phyloP scores from a whole-genome alignment of 2,329 filamentous ascomycete species.

The Fusarium kyushuense region DNA sequence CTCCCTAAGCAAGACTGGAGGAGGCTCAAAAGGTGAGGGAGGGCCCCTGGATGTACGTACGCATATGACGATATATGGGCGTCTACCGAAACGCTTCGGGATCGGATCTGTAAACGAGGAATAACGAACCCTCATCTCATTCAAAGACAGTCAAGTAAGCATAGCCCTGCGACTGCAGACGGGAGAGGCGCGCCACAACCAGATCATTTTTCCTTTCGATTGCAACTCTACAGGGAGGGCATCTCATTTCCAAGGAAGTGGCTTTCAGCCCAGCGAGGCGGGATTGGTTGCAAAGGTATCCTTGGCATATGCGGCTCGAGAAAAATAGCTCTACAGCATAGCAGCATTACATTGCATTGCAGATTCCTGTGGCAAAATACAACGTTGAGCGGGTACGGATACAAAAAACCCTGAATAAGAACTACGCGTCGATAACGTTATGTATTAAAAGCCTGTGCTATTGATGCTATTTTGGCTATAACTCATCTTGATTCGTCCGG shows the following conservation, averaged over 20 bases:
- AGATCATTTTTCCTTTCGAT: conserved; percentile 3
- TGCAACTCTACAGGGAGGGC: not conserved
- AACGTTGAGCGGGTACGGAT: conserved; percentile 31
- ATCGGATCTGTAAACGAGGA: conserved; percentile 22
- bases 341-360: conserved; percentile 2
- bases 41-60: not conserved
- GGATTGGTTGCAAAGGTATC: conserved; percentile 34
- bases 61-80: conserved; percentile 4
- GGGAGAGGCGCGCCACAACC: conserved; percentile 35
- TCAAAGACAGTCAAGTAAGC: not conserved
- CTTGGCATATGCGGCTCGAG: conserved; percentile 40
- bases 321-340: conserved; percentile 23
- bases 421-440: not conserved
- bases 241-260: conserved; percentile 25
- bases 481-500: conserved; percentile 12
- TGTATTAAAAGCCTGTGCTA: not conserved
- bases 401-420: conserved; percentile 14
- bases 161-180: conserved; percentile 13
- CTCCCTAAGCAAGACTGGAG: conserved; percentile 34
- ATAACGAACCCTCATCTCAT: not conserved
- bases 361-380: conserved; percentile 37
- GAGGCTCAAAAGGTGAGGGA: conserved; percentile 12
- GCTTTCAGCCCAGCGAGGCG: conserved; percentile 18
- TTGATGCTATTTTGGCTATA: conserved; percentile 27
- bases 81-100: conserved; percentile 41